phyloP scores from a whole-genome alignment of 371 early-diverging fungal genomes.

The Mucor indicus region DNA sequence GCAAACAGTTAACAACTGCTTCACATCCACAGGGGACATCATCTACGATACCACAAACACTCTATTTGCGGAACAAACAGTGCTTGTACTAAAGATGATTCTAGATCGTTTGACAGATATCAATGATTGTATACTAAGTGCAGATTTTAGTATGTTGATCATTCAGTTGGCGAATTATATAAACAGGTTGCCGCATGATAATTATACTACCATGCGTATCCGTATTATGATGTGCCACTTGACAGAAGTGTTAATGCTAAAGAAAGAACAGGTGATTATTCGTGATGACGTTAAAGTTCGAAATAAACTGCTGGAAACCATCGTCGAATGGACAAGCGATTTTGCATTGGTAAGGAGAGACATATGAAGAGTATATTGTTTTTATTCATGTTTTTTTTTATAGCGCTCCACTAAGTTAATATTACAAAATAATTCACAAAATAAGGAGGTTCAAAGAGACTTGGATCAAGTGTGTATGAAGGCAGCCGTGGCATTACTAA shows the following conservation, averaged over 20 bases:
- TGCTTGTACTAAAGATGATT: constrained; percentile 77
- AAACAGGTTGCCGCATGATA: constrained; percentile 60
- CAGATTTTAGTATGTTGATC: constrained; percentile 81
- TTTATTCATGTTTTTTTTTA: too few species aligned
- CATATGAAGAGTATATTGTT: too few species aligned
- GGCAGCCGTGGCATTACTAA: constrained; percentile 72
- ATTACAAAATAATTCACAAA: constrained; percentile 17
- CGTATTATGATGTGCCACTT: constrained; percentile 84
- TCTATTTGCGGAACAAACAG: constrained; percentile 81
- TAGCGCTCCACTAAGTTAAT: too few species aligned
- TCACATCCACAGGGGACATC: constrained; percentile 68
- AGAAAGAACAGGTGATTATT: constrained; percentile 73
- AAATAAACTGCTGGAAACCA: constrained; percentile 72
- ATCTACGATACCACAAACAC: constrained; percentile 69
- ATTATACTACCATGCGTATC: constrained; percentile 60
- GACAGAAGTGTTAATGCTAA: constrained; percentile 72
- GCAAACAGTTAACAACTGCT: constrained; percentile 62
- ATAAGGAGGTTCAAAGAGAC: constrained; percentile 69
- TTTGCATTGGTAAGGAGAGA: constrained; percentile 50
- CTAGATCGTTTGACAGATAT: constrained; percentile 73
- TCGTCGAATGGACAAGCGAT: constrained; percentile 85
- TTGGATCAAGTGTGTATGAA: constrained; percentile 80
- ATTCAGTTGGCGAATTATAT: constrained; percentile 73
- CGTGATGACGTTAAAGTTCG: constrained; percentile 81
- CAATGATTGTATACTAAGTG: constrained; percentile 59